Evolutionary conservation across 805 yeast genomes (phyloP).

Genomic region (Wickerhamiella spandovensis): DNA sequence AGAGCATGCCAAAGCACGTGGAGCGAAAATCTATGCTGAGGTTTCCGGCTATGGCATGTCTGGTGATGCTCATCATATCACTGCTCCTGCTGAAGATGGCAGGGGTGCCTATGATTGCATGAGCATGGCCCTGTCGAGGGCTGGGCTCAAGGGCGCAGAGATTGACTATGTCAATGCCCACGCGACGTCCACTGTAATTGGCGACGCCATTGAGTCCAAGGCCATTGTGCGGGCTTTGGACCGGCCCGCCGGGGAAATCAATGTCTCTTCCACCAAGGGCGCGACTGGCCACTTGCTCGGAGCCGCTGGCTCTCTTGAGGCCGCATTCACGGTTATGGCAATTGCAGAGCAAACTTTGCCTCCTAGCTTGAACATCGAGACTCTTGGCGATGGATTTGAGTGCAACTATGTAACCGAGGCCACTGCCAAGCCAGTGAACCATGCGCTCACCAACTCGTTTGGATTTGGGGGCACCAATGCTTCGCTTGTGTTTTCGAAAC

Average conservation of each 20-base stretch:
- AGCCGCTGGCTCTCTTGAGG: constrained; percentile 92
- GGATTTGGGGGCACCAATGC: constrained; percentile 98
- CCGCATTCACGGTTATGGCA: constrained; percentile 65
- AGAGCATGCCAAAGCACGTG: constrained; percentile 58
- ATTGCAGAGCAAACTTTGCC: constrained; percentile 48
- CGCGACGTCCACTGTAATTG: constrained; percentile 84
- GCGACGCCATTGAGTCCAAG: constrained; percentile 74
- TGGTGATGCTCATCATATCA: constrained; percentile 87
- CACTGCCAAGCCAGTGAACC: constrained; percentile 32
- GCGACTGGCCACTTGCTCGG: constrained; percentile 90
- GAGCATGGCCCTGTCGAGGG: constrained; percentile 51
- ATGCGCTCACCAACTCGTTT: constrained; percentile 78
- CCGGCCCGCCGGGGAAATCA: constrained; percentile 18
- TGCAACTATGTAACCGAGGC: constrained; percentile 46
- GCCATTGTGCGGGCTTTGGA: constrained; percentile 49
- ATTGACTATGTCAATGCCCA: constrained; percentile 86
- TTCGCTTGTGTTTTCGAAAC: constrained; percentile 31
- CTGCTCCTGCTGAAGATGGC: constrained; percentile 77
- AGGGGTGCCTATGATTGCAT: constrained; percentile 76
- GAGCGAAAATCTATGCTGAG: constrained; percentile 64
- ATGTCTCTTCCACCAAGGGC: constrained; percentile 75
- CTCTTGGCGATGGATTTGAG: constrained; percentile 34
- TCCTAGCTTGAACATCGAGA: constrained; percentile 62
- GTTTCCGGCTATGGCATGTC: constrained; percentile 78
- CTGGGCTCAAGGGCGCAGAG: constrained; percentile 33